A percentile compares a stretch with the other conserved stretches of the same genome.
Evolutionary conservation across 1,284 basidiomycete species (phyloP).

Genomic region (Ustilago loliicola): DNA sequence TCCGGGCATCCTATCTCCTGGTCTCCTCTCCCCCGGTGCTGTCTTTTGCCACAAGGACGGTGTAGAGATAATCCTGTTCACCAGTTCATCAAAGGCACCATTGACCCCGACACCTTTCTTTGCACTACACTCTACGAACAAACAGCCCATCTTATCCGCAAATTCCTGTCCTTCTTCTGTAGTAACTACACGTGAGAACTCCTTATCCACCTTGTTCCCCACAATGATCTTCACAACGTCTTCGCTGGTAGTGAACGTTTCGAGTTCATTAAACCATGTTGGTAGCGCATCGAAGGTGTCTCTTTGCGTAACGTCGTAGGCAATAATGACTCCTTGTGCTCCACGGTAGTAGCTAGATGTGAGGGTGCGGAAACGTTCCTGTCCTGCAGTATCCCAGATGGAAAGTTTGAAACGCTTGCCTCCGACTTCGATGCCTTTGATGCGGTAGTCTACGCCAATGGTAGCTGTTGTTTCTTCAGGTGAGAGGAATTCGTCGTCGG

Average conservation of each 20-base stretch:
- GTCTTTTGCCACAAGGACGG: conserved; percentile 64
- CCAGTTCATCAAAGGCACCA: conserved; percentile 68
- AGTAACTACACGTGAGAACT: conserved; percentile 87
- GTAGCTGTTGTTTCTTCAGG: conserved; percentile 95
- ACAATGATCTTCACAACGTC: conserved; percentile 96
- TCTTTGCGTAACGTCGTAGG: conserved; percentile 92
- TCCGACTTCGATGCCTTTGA: conserved; percentile 73
- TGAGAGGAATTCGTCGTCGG: conserved; percentile 93
- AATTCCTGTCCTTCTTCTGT: conserved; percentile 84
- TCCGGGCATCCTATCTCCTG: conserved; percentile 68
- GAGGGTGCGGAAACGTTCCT: conserved; percentile 78
- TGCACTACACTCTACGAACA: conserved; percentile 82
- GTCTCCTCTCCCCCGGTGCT: conserved; percentile 58
- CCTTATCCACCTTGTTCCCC: conserved; percentile 92
- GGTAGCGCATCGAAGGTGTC: conserved; percentile 92
- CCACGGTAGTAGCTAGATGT: conserved; percentile 92
- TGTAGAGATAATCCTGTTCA: conserved; percentile 66
- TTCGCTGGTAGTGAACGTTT: conserved; percentile 81
- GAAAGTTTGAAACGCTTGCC: conserved; percentile 74
- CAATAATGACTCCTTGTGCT: conserved; percentile 92
- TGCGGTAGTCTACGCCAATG: conserved; percentile 78
- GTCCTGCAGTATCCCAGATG: conserved; percentile 73
- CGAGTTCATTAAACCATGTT: conserved; percentile 92
- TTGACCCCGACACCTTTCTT: conserved; percentile 66
- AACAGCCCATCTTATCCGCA: conserved; percentile 82